Percentiles rank a stretch among this genome's conserved stretches.
phyloP scores from a whole-genome alignment of 1,284 basidiomycete species.

The Pascua guehoae region DNA sequence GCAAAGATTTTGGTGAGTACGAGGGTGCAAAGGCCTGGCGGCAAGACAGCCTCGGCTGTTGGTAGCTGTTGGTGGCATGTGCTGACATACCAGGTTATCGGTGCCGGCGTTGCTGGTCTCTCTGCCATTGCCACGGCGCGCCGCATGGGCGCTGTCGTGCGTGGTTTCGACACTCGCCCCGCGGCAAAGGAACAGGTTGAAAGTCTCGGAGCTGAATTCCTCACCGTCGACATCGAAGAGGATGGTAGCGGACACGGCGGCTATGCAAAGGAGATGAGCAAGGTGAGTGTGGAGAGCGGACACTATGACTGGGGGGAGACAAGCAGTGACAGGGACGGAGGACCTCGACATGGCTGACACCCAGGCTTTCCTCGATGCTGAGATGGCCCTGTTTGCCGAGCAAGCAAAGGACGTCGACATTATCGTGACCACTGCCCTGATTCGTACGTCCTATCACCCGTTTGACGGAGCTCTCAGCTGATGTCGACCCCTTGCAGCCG shows the following conservation, averaged over 20 bases:
- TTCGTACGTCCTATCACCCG: slow-evolving; percentile 49
- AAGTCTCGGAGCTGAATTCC: slow-evolving; percentile 77
- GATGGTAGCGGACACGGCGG: slow-evolving; percentile 74
- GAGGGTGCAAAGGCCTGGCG: background rate
- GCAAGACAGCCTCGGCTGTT: background rate
- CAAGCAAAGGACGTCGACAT: slow-evolving; percentile 84
- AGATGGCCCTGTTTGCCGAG: slow-evolving; percentile 80
- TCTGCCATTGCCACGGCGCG: slow-evolving; percentile 75
- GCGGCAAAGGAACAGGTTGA: slow-evolving; percentile 80
- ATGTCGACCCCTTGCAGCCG: slow-evolving; percentile 59
- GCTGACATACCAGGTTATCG: slow-evolving; percentile 55
- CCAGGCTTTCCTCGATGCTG: slow-evolving; percentile 67
- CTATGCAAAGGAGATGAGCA: slow-evolving; percentile 85
- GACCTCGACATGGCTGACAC: slow-evolving; percentile 1
- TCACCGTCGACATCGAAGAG: slow-evolving; percentile 71
- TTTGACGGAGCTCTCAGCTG: slow-evolving; percentile 4
- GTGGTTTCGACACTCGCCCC: slow-evolving; percentile 76
- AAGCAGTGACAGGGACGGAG: background rate
- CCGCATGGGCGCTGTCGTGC: slow-evolving; percentile 76
- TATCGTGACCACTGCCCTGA: slow-evolving; percentile 64
- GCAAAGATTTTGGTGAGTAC: slow-evolving; percentile 64
- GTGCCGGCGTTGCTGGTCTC: slow-evolving; percentile 77
- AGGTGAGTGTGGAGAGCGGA: slow-evolving; percentile 52
- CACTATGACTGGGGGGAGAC: background rate
- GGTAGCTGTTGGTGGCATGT: background rate